Evolutionary conservation across 1,284 basidiomycete species (phyloP).

Genomic region (Moniliophthora roreri): DNA sequence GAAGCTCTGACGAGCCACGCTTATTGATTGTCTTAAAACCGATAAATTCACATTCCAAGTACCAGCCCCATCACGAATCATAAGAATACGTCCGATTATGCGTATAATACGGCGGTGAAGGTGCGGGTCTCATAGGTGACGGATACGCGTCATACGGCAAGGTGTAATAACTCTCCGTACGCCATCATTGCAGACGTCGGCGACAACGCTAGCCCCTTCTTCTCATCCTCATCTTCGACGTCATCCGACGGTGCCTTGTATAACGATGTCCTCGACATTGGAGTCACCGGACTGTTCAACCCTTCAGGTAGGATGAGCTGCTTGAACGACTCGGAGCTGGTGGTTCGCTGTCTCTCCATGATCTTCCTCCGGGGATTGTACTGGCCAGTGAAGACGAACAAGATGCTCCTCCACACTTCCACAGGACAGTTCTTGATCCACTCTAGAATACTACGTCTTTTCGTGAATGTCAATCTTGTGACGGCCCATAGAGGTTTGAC

Average conservation of each 20-base stretch:
- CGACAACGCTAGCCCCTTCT: background rate
- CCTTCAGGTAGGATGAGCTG: background rate
- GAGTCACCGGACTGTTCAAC: background rate
- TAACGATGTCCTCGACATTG: background rate
- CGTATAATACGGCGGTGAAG: background rate
- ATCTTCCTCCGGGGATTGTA: constrained; percentile 14
- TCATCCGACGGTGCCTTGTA: background rate
- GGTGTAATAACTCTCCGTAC: background rate
- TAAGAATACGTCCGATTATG: background rate
- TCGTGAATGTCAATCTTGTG: constrained; percentile 4
- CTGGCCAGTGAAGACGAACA: constrained; percentile 14
- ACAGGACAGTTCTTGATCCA: constrained; percentile 13
- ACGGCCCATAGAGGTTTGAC: constrained; percentile 12
- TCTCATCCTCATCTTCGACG: background rate
- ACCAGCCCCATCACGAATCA: background rate
- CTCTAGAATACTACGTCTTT: background rate
- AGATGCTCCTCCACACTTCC: constrained; percentile 12
- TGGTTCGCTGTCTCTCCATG: background rate
- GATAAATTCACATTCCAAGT: too few relatives aligned
- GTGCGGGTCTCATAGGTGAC: background rate
- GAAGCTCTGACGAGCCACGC: too few relatives aligned
- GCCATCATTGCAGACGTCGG: background rate
- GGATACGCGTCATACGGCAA: background rate
- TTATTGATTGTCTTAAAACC: too few relatives aligned
- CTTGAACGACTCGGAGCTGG: background rate